Percentiles rank a stretch among this genome's conserved stretches.
Evolutionary conservation across 2,329 filamentous ascomycete genomes (phyloP).

Genomic region (Dothistroma septosporum): DNA sequence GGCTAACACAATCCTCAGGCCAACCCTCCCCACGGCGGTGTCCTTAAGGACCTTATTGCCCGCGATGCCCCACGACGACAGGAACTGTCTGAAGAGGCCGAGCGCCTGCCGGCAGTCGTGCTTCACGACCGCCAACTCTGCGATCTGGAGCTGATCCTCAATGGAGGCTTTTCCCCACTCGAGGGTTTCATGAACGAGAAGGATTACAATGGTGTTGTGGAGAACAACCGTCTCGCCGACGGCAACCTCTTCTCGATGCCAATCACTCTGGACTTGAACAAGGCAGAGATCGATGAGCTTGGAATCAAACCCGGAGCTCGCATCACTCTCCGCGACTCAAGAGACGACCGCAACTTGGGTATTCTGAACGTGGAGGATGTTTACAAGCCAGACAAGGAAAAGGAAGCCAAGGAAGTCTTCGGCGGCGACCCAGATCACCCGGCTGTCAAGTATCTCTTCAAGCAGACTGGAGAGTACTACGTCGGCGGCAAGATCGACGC

Average conservation of each 20-base stretch:
- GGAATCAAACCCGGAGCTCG: conserved; percentile 75
- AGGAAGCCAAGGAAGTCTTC: conserved; percentile 92
- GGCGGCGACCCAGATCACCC: conserved; percentile 85
- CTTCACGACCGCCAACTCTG: conserved; percentile 93
- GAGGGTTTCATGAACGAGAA: conserved; percentile 98
- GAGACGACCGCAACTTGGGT: conserved; percentile 92
- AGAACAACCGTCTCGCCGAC: conserved; percentile 77
- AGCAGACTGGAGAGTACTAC: conserved; percentile 79
- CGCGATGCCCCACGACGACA: conserved; percentile 80
- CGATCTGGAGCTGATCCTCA: conserved; percentile 95
- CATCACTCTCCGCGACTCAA: conserved; percentile 86
- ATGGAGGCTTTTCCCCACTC: conserved; percentile 93
- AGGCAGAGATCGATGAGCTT: conserved; percentile 68
- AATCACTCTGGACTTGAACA: conserved; percentile 83
- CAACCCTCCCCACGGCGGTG: conserved; percentile 64
- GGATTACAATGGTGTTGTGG: conserved; percentile 93
- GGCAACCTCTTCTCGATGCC: conserved; percentile 95
- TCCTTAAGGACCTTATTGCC: conserved; percentile 96
- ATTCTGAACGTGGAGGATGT: conserved; percentile 95
- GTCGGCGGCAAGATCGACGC: conserved; percentile 95
- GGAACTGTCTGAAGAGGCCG: conserved; percentile 77
- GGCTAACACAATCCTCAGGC: conserved; percentile 31
- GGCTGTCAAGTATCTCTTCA: conserved; percentile 83
- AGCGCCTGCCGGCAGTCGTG: conserved; percentile 76
- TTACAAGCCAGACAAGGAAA: conserved; percentile 87